Conservation (phyloP, 1,139 yeast genomes). For the Arxiozyma heterogenica region DNA sequence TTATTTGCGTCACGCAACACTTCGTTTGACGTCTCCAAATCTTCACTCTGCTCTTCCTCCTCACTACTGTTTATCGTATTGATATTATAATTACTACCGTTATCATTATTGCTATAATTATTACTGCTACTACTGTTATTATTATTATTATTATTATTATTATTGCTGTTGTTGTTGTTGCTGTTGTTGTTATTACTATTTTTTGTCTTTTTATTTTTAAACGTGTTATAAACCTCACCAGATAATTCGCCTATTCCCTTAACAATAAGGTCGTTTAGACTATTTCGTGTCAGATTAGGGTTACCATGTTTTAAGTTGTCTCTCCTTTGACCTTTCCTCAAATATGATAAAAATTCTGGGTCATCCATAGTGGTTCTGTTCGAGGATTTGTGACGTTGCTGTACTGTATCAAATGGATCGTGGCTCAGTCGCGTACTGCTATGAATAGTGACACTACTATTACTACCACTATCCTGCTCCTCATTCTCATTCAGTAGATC, state of each 20-base stretch:
- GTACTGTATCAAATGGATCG: constrained; percentile 7
- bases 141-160: neutral
- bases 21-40: constrained; percentile 1
- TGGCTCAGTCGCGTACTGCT: neutral
- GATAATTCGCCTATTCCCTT: constrained; percentile 8
- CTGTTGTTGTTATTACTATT: neutral
- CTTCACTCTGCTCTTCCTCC: neutral
- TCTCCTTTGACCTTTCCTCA: neutral
- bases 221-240: constrained; percentile 10
- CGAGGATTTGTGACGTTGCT: constrained; percentile 7
- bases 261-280: constrained; percentile 7
- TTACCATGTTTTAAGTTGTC: neutral
- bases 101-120: neutral
- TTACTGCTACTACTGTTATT: neutral
- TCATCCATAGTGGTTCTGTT: constrained; percentile 6
- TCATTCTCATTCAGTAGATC: neutral
- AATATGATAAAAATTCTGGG: constrained; percentile 2
- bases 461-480: neutral
- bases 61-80: too few species aligned
- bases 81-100: neutral
- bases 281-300: neutral
- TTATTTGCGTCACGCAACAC: constrained; percentile 8
- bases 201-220: constrained; percentile 6
- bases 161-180: neutral
- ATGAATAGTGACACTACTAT: neutral